phyloP scores from a whole-genome alignment of 2,329 filamentous ascomycete species.

The Penicillium paneum region DNA sequence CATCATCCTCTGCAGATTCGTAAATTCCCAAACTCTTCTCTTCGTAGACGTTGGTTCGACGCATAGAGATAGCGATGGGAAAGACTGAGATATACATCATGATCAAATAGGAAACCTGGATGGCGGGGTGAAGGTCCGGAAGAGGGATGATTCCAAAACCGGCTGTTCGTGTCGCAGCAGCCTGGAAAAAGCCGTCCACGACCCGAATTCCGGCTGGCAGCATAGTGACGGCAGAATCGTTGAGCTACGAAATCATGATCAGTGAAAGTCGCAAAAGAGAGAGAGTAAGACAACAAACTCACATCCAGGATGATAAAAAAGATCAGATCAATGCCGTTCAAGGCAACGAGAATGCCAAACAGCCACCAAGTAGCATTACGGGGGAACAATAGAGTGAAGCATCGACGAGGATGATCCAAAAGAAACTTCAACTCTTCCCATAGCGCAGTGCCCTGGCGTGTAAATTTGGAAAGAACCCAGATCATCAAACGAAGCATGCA shows the following conservation, averaged over 20 bases:
- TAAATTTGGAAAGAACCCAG: slow-evolving; percentile 69
- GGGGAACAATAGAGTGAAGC: slow-evolving; percentile 92
- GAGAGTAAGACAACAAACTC: slow-evolving; percentile 41
- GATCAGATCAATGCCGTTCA: slow-evolving; percentile 82
- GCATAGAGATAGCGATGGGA: slow-evolving; percentile 91
- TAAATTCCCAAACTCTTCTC: slow-evolving; percentile 66
- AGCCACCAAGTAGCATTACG: slow-evolving; percentile 92
- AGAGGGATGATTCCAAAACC: slow-evolving; percentile 83
- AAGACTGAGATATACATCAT: slow-evolving; percentile 99
- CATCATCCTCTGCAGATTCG: slow-evolving; percentile 60
- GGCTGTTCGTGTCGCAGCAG: slow-evolving; percentile 82
- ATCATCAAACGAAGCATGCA: slow-evolving; percentile 93
- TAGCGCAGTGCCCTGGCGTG: slow-evolving; percentile 63
- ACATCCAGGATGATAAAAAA: slow-evolving; percentile 92
- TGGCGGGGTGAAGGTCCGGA: slow-evolving; percentile 75
- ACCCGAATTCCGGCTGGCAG: slow-evolving; percentile 73
- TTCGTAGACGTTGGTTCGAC: slow-evolving; percentile 93
- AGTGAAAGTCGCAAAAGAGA: slow-evolving; percentile 8
- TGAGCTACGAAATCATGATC: slow-evolving; percentile 52
- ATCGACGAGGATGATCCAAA: slow-evolving; percentile 89
- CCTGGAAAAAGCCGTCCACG: slow-evolving; percentile 85
- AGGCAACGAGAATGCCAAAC: slow-evolving; percentile 74
- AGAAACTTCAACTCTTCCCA: slow-evolving; percentile 91
- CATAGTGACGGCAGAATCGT: slow-evolving; percentile 64
- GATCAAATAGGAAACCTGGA: slow-evolving; percentile 90